These are phyloP conservation scores for Stevia rebaudiana DNA, from an alignment of 140 eudicot genomes.

Conservation along the genomic window DNA sequence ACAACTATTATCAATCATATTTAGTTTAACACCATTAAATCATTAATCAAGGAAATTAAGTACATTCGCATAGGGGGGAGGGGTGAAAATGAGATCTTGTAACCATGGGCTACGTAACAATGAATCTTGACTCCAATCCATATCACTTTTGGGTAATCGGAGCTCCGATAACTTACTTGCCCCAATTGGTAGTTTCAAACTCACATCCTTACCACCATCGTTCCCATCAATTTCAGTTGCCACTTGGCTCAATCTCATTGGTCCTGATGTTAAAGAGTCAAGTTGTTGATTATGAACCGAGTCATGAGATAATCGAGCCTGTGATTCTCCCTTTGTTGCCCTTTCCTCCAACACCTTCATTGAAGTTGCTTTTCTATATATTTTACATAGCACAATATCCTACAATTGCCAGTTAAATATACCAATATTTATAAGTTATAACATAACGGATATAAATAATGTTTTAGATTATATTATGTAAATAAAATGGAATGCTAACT, in stretches of 20 bases:
- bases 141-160: conserved; percentile 43
- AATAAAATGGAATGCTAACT: too few relatives aligned
- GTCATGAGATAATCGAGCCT: conserved; percentile 24
- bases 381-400: conserved; percentile 73
- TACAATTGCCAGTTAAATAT: conserved; percentile 20
- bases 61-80: conserved; percentile 37
- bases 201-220: background rate
- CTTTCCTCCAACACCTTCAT: conserved; percentile 76
- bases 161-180: conserved; percentile 39
- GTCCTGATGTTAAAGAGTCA: conserved; percentile 7
- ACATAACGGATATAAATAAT: too few relatives aligned
- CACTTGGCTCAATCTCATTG: conserved; percentile 10
- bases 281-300: conserved; percentile 23
- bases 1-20: too few relatives aligned
- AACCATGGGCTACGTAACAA: conserved; percentile 68
- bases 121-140: conserved; percentile 55
- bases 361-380: conserved; percentile 81
- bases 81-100: conserved; percentile 39
- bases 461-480: too few relatives aligned
- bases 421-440: background rate
- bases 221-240: conserved; percentile 8
- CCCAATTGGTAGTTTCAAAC: conserved; percentile 35
- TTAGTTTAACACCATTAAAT: too few relatives aligned
- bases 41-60: conserved; percentile 31
- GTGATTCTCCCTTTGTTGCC: conserved; percentile 57